Evolutionary conservation across 2,329 filamentous ascomycete genomes (phyloP).

Genomic region (Aureobasidium leucospermi): DNA sequence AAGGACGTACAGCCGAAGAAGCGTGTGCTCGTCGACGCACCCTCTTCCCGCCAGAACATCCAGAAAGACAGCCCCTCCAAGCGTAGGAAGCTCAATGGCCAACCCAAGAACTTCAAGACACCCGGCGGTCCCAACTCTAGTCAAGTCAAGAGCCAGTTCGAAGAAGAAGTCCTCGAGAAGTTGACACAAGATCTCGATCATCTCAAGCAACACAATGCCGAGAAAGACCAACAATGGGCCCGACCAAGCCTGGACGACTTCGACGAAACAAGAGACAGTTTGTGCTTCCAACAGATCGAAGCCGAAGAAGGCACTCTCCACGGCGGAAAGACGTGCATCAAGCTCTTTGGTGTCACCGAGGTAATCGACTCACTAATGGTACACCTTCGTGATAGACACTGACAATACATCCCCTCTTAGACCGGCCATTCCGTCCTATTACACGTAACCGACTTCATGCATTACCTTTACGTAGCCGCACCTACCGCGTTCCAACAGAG

Average conservation of each 20-base stretch:
- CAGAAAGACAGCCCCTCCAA: conserved; percentile 53
- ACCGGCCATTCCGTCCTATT: conserved; percentile 84
- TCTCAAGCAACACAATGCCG: conserved; percentile 76
- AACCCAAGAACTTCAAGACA: conserved; percentile 51
- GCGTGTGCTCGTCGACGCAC: conserved; percentile 40
- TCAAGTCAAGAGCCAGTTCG: conserved; percentile 84
- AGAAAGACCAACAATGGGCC: conserved; percentile 91
- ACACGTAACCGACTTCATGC: conserved; percentile 90
- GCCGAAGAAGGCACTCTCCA: conserved; percentile 79
- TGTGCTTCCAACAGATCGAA: conserved; percentile 96
- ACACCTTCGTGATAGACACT: conserved; percentile 8
- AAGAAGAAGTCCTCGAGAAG: conserved; percentile 90
- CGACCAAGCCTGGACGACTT: conserved; percentile 56
- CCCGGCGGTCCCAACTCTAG: conserved; percentile 62
- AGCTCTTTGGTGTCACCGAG: conserved; percentile 89
- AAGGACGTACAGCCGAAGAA: conserved; percentile 26
- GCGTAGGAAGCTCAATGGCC: conserved; percentile 71
- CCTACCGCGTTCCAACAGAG: conserved; percentile 71
- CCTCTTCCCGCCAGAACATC: conserved; percentile 38
- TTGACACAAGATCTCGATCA: conserved; percentile 87
- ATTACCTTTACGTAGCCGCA: conserved; percentile 91
- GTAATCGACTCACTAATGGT: conserved; percentile 32
- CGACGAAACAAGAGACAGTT: conserved; percentile 55
- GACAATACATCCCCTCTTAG: conserved; percentile 26
- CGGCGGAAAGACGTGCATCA: conserved; percentile 70